Conservation (phyloP, 1,284 basidiomycete species). For the Cronartium quercuum region DNA sequence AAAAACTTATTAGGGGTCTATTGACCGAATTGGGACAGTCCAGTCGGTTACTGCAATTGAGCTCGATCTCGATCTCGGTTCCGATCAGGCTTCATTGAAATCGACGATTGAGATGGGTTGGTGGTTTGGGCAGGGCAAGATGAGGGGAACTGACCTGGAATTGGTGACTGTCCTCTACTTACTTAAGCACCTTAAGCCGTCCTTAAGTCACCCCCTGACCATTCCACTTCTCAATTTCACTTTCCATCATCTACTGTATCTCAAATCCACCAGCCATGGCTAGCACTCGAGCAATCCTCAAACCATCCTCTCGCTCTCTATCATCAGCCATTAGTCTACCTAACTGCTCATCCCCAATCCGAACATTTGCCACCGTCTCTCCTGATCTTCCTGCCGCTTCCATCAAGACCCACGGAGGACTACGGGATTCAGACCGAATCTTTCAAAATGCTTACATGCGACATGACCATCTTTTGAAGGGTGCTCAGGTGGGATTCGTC, state of each 20-base stretch:
- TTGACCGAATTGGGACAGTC: too few relatives aligned
- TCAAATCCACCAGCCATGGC: slow-evolving; percentile 35
- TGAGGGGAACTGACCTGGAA: too few relatives aligned
- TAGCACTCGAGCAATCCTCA: slow-evolving; percentile 41
- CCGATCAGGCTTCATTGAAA: too few relatives aligned
- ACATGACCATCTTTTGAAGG: slow-evolving; percentile 83
- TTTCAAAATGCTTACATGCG: slow-evolving; percentile 65
- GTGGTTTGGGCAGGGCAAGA: too few relatives aligned
- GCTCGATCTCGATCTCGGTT: too few relatives aligned
- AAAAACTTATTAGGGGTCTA: too few relatives aligned
- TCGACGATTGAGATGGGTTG: too few relatives aligned
- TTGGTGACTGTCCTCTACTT: too few relatives aligned
- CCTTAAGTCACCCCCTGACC: too few relatives aligned
- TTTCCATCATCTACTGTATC: neutral
- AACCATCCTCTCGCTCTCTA: slow-evolving; percentile 36
- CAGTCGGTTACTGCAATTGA: too few relatives aligned
- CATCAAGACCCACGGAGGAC: slow-evolving; percentile 54
- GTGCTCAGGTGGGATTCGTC: slow-evolving; percentile 60
- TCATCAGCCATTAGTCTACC: neutral
- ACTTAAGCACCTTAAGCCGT: too few relatives aligned
- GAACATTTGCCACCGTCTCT: slow-evolving; percentile 37
- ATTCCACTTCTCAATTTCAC: too few relatives aligned
- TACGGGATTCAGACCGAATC: slow-evolving; percentile 77
- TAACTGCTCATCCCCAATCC: slow-evolving; percentile 3
- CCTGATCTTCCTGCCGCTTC: slow-evolving; percentile 28